Evolutionary conservation across 495 filamentous ascomycete genomes (phyloP), one percentile per base, ranked within the genome.

Genomic region (Penicillium verhagenii): DNA sequence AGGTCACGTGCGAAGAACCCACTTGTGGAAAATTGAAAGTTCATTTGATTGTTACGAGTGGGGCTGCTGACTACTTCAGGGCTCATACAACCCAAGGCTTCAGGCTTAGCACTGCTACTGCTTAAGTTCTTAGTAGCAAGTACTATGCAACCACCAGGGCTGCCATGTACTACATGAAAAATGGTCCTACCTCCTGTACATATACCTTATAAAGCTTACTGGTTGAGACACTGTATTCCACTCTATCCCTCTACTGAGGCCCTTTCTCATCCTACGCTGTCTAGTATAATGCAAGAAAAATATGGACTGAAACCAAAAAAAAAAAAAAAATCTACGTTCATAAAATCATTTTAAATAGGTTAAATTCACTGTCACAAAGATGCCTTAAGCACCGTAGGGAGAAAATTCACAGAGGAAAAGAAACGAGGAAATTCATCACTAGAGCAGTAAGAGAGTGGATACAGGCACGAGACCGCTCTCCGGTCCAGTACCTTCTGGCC

Each of bases 371-470:
- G 47, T 46, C 52, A 55, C 14, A 53, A 55, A 51, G 57, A 54
- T 60, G 62, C 65, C 51, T 50, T 42, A 18, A 19, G 57, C 62
- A 65, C 46, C 57, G 47, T 43, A 28, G 49, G 19, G 18, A 59
- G 58, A 60, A 49, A 52, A 65, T 63, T 61, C 59, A 60, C 59
- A 66, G 53, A 46, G 57, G 60, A 63, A 65, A 57, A 20, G 53
- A 56, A 50, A 59, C 50, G 33, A 56, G 53, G 45, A 60, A 63
- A 65, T 57, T 67, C 64, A 67, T 65, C 58, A 62, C 26, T 28
- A 35, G 33, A 52, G 52, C 48, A 55, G 52, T 35, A 50, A 64
- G 58, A 47, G 58, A 67, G 65, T 59, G 61, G 57, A 63, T 63
- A 57, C 61, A 63, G 56, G 53, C 46, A 23, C 29, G 47, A 38